Percentiles rank a stretch among this genome's conserved stretches.
Evolutionary conservation across 1,139 yeast species (phyloP).

Genomic region (Suhomyces ambrosiae): DNA sequence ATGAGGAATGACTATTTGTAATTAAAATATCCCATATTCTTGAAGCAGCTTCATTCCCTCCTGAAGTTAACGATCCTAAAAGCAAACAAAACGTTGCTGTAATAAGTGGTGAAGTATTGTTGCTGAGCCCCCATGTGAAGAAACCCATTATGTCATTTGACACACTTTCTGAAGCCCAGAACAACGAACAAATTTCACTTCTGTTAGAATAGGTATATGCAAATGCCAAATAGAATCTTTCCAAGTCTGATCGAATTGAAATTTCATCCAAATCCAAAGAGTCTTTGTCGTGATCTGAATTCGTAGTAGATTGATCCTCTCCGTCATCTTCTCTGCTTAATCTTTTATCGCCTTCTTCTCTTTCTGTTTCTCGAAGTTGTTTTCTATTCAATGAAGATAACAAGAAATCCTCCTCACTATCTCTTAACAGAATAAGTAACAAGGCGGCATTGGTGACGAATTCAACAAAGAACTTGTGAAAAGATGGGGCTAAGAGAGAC

Average conservation of each 20-base stretch:
- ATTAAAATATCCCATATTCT: constrained; percentile 46
- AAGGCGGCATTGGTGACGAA: constrained; percentile 78
- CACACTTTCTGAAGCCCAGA: constrained; percentile 69
- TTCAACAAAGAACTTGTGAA: constrained; percentile 57
- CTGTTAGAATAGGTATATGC: constrained; percentile 69
- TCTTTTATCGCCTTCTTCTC: constrained; percentile 7
- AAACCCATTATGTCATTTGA: constrained; percentile 61
- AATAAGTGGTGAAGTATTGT: constrained; percentile 77
- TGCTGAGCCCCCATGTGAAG: constrained; percentile 82
- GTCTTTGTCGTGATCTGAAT: constrained; percentile 13
- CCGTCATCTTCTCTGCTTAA: constrained; percentile 9
- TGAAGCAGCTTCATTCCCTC: constrained; percentile 52
- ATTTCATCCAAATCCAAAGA: constrained; percentile 52
- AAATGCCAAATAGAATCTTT: constrained; percentile 79
- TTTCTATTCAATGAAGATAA: constrained; percentile 49
- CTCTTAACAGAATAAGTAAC: constrained; percentile 75
- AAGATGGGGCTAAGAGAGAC: constrained; percentile 40
- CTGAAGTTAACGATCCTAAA: constrained; percentile 72
- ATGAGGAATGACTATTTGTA: constrained; percentile 24
- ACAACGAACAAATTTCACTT: constrained; percentile 56
- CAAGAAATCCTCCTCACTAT: constrained; percentile 82
- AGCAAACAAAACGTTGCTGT: constrained; percentile 80
- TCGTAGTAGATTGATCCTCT: constrained; percentile 2
- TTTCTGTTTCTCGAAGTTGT: constrained; percentile 26
- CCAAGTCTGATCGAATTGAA: constrained; percentile 78